Conservation (phyloP, 169 alveolate species). For the Plasmodium ovale region DNA sequence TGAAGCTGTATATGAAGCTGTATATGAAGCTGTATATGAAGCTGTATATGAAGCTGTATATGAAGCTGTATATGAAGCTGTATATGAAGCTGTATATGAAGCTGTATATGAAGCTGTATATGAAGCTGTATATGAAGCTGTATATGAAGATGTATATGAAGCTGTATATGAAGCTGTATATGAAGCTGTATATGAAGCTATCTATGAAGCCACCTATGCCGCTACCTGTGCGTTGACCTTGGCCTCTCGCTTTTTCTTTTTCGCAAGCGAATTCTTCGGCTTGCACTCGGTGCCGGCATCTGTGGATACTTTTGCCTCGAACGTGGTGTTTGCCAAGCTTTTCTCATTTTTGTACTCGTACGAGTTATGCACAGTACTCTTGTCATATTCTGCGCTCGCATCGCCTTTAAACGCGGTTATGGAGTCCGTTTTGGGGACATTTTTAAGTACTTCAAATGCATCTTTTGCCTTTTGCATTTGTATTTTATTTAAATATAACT, state of each 20-base stretch:
- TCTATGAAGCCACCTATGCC: too few species aligned
- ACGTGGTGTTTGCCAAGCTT: neutral
- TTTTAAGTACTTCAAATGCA: constrained; percentile 66
- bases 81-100: too few species aligned
- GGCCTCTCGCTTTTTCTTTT: constrained; percentile 2
- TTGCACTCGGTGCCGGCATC: constrained; percentile 22
- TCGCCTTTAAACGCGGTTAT: neutral
- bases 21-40: too few species aligned
- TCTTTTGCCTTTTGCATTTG: constrained; percentile 75
- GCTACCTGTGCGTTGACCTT: neutral
- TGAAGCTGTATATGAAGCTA: too few species aligned
- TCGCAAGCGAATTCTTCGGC: neutral
- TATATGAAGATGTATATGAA: too few species aligned
- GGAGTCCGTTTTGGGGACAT: constrained; percentile 31
- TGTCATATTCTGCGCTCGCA: neutral
- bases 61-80: too few species aligned
- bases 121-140: too few species aligned
- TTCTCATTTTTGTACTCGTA: constrained; percentile 34
- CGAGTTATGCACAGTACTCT: constrained; percentile 20
- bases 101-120: too few species aligned
- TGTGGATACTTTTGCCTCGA: constrained; percentile 12
- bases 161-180: too few species aligned
- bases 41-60: too few species aligned
- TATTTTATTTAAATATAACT: constrained; percentile 71
- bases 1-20: too few species aligned